These are phyloP conservation scores for Aspergillus terreus DNA, from an alignment of 2,329 filamentous ascomycete genomes.

Conservation along the genomic window DNA sequence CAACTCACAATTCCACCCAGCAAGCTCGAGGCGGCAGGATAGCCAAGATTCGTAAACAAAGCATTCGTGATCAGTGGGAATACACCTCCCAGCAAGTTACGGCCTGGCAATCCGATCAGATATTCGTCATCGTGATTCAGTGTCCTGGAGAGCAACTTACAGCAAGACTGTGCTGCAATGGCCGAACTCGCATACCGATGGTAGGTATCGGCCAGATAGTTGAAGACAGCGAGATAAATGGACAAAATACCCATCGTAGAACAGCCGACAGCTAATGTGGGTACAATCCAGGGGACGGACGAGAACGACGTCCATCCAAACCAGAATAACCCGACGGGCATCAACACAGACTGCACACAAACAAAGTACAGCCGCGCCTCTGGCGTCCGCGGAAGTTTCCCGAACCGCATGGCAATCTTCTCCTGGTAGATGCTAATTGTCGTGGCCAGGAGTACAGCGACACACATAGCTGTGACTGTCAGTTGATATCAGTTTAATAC, in stretches of 20 bases:
- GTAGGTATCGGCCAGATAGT: conserved; percentile 87
- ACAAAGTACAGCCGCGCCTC: conserved; percentile 81
- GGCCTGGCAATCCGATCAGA: conserved; percentile 25
- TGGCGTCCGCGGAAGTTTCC: conserved; percentile 51
- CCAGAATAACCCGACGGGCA: conserved; percentile 78
- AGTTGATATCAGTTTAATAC: conserved; percentile 1
- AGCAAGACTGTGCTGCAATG: conserved; percentile 80
- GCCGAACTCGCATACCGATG: conserved; percentile 81
- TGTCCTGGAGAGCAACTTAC: conserved; percentile 32
- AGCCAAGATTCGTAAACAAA: conserved; percentile 71
- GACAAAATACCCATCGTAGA: conserved; percentile 83
- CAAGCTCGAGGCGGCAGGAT: conserved; percentile 67
- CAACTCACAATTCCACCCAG: conserved; percentile 66
- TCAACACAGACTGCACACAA: conserved; percentile 68
- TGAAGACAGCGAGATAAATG: conserved; percentile 85
- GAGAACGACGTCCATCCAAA: conserved; percentile 68
- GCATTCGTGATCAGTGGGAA: conserved; percentile 74
- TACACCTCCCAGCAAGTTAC: conserved; percentile 75
- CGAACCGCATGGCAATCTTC: conserved; percentile 52
- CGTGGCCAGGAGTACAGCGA: conserved; percentile 64
- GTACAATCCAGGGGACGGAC: conserved; percentile 67
- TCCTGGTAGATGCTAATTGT: conserved; percentile 70
- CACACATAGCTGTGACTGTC: conserved; percentile 56
- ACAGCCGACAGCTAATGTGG: conserved; percentile 65
- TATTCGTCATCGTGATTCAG: not conserved